Evolutionary conservation across 495 filamentous ascomycete species (phyloP).

Genomic region (Xylaria curta): DNA sequence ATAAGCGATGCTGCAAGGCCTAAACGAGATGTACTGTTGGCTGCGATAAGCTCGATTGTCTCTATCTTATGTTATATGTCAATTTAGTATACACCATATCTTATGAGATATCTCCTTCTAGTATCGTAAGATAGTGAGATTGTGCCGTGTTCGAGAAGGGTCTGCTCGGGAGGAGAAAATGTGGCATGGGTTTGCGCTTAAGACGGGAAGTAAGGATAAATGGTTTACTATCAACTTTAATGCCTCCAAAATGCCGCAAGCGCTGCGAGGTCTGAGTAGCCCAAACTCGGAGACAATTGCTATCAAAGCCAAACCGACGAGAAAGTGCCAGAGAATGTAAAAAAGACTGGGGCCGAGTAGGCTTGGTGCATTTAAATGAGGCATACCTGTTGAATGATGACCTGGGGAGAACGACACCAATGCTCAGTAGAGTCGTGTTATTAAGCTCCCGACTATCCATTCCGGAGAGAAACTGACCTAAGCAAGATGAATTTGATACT

Average conservation of each 20-base stretch:
- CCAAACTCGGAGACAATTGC: neutral
- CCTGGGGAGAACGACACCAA: neutral
- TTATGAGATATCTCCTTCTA: neutral
- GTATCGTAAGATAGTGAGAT: neutral
- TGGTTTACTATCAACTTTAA: constrained; percentile 11
- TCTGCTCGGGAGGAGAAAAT: neutral
- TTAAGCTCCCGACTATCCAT: neutral
- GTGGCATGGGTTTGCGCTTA: neutral
- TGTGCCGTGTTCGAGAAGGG: neutral
- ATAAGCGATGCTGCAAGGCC: neutral
- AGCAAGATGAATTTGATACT: constrained; percentile 4
- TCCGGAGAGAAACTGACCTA: neutral
- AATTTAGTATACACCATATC: neutral
- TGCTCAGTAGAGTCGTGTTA: neutral
- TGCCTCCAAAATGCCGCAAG: constrained; percentile 1
- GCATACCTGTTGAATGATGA: neutral
- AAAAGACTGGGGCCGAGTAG: neutral
- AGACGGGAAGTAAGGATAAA: neutral
- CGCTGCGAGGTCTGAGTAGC: neutral
- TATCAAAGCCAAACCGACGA: too few relatives aligned
- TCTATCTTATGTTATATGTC: neutral
- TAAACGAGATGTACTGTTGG: neutral
- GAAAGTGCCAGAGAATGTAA: neutral
- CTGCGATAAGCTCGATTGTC: neutral
- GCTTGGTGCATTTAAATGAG: neutral